Evolutionary conservation across 495 filamentous ascomycete genomes (phyloP).

Genomic region (Xanthoparmelia taractica): DNA sequence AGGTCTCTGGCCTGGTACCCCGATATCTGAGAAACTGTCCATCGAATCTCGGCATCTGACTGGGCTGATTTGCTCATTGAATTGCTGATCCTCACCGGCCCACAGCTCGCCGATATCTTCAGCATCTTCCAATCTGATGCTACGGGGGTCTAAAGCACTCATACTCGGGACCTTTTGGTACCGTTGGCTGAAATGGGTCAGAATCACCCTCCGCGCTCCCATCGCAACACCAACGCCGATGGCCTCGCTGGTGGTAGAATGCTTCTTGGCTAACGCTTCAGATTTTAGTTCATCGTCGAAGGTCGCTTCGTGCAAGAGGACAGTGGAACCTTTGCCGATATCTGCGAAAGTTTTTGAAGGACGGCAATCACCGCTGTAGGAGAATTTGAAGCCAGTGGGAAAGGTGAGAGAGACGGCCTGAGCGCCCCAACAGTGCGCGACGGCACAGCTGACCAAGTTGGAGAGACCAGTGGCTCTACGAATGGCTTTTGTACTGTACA

Average conservation of each 20-base stretch:
- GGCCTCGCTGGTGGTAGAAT: conserved; percentile 79
- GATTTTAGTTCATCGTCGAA: conserved; percentile 75
- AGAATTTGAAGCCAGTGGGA: conserved; percentile 70
- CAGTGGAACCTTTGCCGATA: conserved; percentile 66
- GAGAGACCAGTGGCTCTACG: conserved; percentile 38
- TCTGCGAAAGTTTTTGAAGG: conserved; percentile 60
- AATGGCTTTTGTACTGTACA: conserved; percentile 23
- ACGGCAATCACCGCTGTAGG: conserved; percentile 88
- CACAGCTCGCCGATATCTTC: conserved; percentile 28
- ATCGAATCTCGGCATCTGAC: not conserved
- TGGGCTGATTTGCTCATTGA: not conserved
- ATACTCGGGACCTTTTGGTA: conserved; percentile 76
- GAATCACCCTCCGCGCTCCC: conserved; percentile 63
- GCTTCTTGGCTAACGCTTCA: conserved; percentile 81
- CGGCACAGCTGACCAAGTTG: conserved; percentile 47
- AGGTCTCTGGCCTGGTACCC: too few species aligned
- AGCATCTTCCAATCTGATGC: conserved; percentile 14
- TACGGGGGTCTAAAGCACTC: conserved; percentile 26
- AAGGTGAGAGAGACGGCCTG: conserved; percentile 71
- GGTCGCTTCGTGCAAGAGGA: conserved; percentile 92
- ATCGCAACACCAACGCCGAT: conserved; percentile 68
- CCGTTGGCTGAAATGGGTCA: conserved; percentile 95
- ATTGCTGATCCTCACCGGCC: conserved; percentile 15
- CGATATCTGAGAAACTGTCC: not conserved
- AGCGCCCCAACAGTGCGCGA: conserved; percentile 72